Evolutionary conservation across 2,329 filamentous ascomycete species (phyloP), one percentile per base, ranked within the genome.

Genomic region (Penicillium brasilianum): DNA sequence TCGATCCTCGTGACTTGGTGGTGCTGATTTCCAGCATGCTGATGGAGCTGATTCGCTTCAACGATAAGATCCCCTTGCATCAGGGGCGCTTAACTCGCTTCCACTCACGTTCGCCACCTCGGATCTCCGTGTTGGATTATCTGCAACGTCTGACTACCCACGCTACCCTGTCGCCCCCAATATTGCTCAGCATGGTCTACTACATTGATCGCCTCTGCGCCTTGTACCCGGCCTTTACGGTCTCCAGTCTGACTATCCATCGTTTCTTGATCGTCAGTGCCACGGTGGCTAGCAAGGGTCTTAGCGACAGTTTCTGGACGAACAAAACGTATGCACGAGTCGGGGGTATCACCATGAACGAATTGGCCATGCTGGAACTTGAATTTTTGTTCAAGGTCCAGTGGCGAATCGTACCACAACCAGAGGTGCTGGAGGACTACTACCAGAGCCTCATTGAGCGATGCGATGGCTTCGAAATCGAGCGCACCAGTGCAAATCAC

Each of bases 161-260:
- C 75, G 95, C 95, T 28, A 97, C 94, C 0, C 84, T 99, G 3
- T 93, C 92, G 7, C 93, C 95, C 13, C 94, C 95, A 0, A 90
- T 99, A 54, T 84, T 99, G n/a, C 86, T 99, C 37, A 95, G 93
- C 69, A 98, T 99, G 92, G 95, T 99, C 59, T 99, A 96, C 75
- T 99, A 98, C 73, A 98, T 99, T 71, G 95, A 99, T 79, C 89
- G 93, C 34, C 85, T 99, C 22, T 99, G 94, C 77, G 89, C 91
- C 11, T 83, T 96, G 61, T 99, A 97, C 75, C 90, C 92, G 3
- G 91, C 94, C 50, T 99, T 99, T 76, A 97, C 93, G 30, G 96
- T 99, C 69, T 97, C 93, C 74, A 97, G 92, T 50, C 83, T 99
- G 20, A 99, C 95, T 0, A 94, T 99, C 3, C 95, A 99, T 80